Base-by-base conservation (phyloP, 1,139 yeast genomes). In the Hemisphaericaspora xylanilytica region DNA sequence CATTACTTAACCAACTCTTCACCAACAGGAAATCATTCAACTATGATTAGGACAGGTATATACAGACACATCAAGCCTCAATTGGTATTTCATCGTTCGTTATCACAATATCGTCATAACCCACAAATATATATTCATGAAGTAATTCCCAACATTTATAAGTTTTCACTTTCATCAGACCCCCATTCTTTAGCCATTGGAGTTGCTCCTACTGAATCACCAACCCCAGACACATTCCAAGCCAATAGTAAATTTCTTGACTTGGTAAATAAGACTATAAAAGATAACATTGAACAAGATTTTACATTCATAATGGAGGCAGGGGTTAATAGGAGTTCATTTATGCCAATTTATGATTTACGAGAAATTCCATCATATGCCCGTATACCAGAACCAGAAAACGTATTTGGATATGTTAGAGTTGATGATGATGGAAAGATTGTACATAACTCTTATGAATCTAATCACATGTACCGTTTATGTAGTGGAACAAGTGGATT, bases 321-420 rank as follows among this genome's bases (percentile, higher is more conserved):
- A 1, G 71, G 79, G 5, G 74, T 77, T 27, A 81, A 76, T 51
- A 73, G 75, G 16, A 85, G 67, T 31, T 62, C 75, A 0, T 81
- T 61, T 58, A 80, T 84, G 83, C 87, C 89, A 5, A 73, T 86
- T 32, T 83, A 79, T 50, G 95, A 86, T 54, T 70, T 82, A 46
- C 67, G 94, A 43, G 78, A 73, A 38, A 72, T 80, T 2, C 90
- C 94, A 1, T 65, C 76, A 17, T 79, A 75, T 47, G 86, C 86
- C 10, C 70, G 94, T 41, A 73, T 78, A 15, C 89, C 94, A 0
- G 85, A 81, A 17, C 77, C 84, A 4, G 88, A 82, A 45, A 84
- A 83, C 51, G 80, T 80, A 1, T 67, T 81, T 42, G 95, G 95
- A 1, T 84, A 82, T 51, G 80, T 85, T 5, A 73, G 73, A 47